Conservation (phyloP, 176 grass and related monocot species). For the Coix lacrymajobi region DNA sequence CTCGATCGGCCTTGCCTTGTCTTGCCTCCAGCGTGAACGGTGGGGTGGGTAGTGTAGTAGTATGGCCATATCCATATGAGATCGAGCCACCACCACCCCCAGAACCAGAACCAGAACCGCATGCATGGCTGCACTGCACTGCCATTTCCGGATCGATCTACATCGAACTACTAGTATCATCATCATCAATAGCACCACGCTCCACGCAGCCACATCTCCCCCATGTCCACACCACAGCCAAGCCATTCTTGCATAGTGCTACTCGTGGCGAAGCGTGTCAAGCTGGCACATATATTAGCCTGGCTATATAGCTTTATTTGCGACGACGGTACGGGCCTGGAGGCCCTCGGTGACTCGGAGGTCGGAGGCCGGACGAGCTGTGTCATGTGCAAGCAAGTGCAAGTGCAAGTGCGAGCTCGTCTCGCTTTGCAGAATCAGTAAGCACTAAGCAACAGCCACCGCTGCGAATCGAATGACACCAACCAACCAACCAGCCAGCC, state of each 20-base stretch:
- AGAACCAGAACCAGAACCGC: not conserved
- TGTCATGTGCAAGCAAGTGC: too few relatives aligned
- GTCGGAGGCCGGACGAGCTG: too few relatives aligned
- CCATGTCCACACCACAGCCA: not conserved
- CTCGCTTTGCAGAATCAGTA: not conserved
- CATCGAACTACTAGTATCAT: too few relatives aligned
- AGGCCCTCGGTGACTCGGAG: too few relatives aligned
- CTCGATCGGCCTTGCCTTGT: not conserved
- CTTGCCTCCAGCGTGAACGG: not conserved
- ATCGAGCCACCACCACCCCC: not conserved
- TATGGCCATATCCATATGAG: too few relatives aligned
- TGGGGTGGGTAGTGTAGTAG: too few relatives aligned
- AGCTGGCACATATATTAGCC: too few relatives aligned
- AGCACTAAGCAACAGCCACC: slow-evolving; percentile 6
- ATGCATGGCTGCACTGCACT: not conserved
- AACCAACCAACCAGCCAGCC: not conserved
- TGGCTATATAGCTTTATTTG: too few relatives aligned
- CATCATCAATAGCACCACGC: too few relatives aligned
- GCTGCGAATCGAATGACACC: not conserved
- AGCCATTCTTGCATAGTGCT: not conserved
- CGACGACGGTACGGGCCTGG: not conserved
- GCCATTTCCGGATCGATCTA: not conserved
- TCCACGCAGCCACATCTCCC: not conserved
- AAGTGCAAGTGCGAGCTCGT: too few relatives aligned
- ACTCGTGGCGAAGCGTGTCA: too few relatives aligned